Conservation (phyloP, 192 early-diverging fungal species). For the Umbelopsis sp. region DNA sequence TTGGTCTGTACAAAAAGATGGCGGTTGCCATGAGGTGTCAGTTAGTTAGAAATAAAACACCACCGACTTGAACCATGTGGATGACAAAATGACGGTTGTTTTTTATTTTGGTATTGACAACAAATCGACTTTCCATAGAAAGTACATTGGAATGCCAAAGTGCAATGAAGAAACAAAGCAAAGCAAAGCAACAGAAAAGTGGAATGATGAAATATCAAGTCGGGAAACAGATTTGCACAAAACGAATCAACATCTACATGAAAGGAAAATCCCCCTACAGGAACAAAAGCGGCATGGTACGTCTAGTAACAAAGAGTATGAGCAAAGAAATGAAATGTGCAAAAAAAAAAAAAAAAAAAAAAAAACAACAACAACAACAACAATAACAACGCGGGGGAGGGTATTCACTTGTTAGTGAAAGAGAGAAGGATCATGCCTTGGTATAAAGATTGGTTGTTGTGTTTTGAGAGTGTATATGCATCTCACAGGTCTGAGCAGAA, state of each 20-base stretch:
- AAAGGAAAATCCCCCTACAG: background rate
- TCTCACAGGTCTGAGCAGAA: background rate
- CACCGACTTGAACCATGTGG: too few species aligned
- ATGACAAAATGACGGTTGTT: too few species aligned
- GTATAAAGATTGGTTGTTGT: background rate
- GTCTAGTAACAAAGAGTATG: too few species aligned
- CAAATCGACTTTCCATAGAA: background rate
- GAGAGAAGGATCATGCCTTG: background rate
- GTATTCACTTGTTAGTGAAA: background rate
- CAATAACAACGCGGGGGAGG: too few species aligned
- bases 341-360: background rate
- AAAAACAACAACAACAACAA: background rate
- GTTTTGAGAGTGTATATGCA: constrained; percentile 3
- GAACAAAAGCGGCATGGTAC: background rate
- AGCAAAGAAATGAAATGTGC: background rate
- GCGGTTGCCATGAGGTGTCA: too few species aligned
- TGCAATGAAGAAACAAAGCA: background rate
- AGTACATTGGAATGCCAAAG: background rate
- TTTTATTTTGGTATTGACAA: background rate
- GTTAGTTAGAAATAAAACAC: too few species aligned
- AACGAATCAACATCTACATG: constrained; percentile 17
- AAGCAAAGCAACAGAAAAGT: constrained; percentile 2
- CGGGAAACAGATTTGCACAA: background rate
- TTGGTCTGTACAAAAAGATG: too few species aligned
- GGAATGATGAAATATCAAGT: background rate